These are phyloP conservation scores for Coniochaeta ligniaria DNA, from an alignment of 2,329 filamentous ascomycete species.

Conservation along the genomic window DNA sequence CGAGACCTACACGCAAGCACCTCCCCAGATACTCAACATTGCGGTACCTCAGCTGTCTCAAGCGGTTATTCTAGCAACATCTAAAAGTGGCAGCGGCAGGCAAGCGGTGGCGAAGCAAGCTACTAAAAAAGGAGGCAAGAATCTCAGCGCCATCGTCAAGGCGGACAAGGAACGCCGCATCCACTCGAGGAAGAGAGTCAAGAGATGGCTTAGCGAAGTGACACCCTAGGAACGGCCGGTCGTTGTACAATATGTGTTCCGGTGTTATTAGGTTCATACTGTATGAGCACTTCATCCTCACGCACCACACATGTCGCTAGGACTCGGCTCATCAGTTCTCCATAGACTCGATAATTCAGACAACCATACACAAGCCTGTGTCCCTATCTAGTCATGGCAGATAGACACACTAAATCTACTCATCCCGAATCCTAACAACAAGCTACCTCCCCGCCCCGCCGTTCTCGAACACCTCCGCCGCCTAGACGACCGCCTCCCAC, in stretches of 20 bases:
- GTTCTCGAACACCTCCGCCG: conserved; percentile 11
- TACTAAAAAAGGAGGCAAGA: background rate
- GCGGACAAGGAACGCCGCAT: conserved; percentile 5
- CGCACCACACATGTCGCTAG: too few species aligned
- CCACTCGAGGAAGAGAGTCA: conserved; percentile 3
- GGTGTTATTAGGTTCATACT: too few species aligned
- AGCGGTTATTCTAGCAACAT: background rate
- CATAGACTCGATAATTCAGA: too few species aligned
- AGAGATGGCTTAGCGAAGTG: conserved; percentile 4
- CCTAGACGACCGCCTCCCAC: conserved; percentile 16
- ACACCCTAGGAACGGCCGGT: background rate
- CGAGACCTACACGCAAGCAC: background rate
- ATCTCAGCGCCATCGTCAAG: conserved; percentile 4
- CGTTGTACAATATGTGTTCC: too few species aligned
- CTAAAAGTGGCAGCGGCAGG: background rate
- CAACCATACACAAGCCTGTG: too few species aligned
- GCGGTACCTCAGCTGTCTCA: background rate
- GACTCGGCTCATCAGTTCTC: too few species aligned
- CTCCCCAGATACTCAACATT: background rate
- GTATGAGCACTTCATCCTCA: too few species aligned
- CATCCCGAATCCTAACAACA: conserved; percentile 13
- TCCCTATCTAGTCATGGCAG: too few species aligned
- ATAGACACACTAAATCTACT: background rate
- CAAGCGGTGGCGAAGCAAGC: background rate
- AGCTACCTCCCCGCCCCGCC: conserved; percentile 19